These are phyloP conservation scores for Paradendryphiella salina DNA, from an alignment of 2,329 filamentous ascomycete genomes.

Conservation along the genomic window DNA sequence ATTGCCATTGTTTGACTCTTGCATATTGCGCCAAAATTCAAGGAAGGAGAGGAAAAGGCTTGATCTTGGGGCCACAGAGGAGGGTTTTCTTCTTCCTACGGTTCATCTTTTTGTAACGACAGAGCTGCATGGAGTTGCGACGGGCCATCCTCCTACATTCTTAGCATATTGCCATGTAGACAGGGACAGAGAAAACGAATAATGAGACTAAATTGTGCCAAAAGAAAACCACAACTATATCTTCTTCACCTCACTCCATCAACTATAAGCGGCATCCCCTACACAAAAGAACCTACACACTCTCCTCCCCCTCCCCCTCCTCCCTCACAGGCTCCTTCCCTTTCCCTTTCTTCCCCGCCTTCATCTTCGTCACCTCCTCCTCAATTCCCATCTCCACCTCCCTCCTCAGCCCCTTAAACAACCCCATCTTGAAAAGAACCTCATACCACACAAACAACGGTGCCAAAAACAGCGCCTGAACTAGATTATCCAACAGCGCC, in stretches of 20 bases:
- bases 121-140: no score
- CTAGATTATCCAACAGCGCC: constrained; percentile 83
- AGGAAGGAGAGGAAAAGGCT: no score
- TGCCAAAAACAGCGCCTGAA: constrained; percentile 88
- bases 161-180: no score
- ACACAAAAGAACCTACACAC: background rate
- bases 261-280: background rate
- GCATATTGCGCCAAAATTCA: no score
- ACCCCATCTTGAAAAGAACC: constrained; percentile 83
- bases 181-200: no score
- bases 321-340: background rate
- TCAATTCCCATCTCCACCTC: constrained; percentile 45
- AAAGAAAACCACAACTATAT: background rate
- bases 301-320: background rate
- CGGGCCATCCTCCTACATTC: no score
- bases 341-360: constrained; percentile 38
- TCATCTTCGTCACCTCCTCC: constrained; percentile 54
- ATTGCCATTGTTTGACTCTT: no score
- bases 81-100: no score
- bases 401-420: constrained; percentile 64
- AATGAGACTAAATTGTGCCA: no score
- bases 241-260: no score
- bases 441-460: constrained; percentile 98
- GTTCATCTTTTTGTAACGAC: no score
- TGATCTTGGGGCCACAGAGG: no score